Conservation (phyloP, 1,284 basidiomycete species). For the Chalciporus sp. region DNA sequence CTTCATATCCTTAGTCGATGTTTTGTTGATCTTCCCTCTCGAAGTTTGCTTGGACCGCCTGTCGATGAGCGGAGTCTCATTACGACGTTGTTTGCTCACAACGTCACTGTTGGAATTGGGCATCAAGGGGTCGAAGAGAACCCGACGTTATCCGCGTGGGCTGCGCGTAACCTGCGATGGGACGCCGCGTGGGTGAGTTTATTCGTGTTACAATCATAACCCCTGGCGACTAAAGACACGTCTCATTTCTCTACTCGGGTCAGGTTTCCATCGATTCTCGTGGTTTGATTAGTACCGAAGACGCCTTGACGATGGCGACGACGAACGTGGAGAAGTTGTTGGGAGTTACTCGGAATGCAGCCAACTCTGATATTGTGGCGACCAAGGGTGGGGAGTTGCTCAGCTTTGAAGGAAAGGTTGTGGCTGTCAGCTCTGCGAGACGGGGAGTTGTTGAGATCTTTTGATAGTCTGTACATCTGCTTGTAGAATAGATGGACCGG, state of each 20-base stretch:
- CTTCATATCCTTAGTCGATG: neutral
- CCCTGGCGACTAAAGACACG: neutral
- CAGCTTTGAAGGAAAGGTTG: conserved; percentile 49
- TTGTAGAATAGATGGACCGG: neutral
- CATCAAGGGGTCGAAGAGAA: conserved; percentile 36
- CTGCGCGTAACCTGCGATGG: conserved; percentile 62
- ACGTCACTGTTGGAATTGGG: conserved; percentile 77
- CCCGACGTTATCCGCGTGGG: conserved; percentile 42
- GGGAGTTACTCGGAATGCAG: conserved; percentile 38
- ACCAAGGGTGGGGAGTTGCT: conserved; percentile 45
- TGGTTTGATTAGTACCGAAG: conserved; percentile 25
- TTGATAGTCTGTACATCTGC: conserved; percentile 5
- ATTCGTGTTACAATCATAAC: neutral
- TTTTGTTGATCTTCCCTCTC: conserved; percentile 16
- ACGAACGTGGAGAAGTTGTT: conserved; percentile 54
- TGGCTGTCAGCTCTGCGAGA: conserved; percentile 44
- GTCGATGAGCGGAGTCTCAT: conserved; percentile 68
- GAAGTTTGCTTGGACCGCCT: conserved; percentile 70
- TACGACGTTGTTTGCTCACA: conserved; percentile 61
- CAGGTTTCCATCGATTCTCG: conserved; percentile 24
- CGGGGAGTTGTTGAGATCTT: conserved; percentile 35
- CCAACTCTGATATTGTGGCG: conserved; percentile 51
- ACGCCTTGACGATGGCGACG: conserved; percentile 28
- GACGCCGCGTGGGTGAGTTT: conserved; percentile 40
- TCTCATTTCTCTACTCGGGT: neutral